A percentile compares a stretch with the other conserved stretches of the same genome.
phyloP scores from a whole-genome alignment of 768 basidiomycete species.

The Mycena crocata region DNA sequence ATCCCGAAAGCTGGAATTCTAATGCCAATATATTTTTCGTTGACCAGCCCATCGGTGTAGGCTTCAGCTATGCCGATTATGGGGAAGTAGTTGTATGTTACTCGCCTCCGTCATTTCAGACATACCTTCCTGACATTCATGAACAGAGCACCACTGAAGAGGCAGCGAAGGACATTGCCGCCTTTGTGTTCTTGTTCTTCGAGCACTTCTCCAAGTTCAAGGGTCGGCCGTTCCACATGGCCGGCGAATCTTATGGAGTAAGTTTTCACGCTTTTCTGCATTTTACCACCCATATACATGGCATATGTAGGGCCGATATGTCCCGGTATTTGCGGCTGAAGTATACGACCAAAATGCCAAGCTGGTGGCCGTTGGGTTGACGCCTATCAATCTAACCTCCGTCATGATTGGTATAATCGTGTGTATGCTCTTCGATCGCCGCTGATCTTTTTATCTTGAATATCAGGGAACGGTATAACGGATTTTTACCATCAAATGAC shows the following conservation, averaged over 20 bases:
- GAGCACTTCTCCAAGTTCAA: slow-evolving; percentile 79
- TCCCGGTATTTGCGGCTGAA: slow-evolving; percentile 61
- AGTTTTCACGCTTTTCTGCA: slow-evolving; percentile 20
- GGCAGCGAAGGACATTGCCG: slow-evolving; percentile 65
- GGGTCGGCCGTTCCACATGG: slow-evolving; percentile 71
- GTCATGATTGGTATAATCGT: slow-evolving; percentile 55
- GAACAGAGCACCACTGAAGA: slow-evolving; percentile 2
- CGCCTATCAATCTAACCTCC: slow-evolving; percentile 61
- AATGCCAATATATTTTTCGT: slow-evolving; percentile 74
- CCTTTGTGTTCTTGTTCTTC: slow-evolving; percentile 79
- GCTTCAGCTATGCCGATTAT: slow-evolving; percentile 73
- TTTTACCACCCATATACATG: neutral
- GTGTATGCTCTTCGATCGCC: no score
- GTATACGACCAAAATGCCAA: slow-evolving; percentile 59
- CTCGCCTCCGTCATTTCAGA: no score
- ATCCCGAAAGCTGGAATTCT: slow-evolving; percentile 76
- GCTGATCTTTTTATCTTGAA: neutral
- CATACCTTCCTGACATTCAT: neutral
- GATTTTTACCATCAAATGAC: slow-evolving; percentile 51
- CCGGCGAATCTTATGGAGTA: slow-evolving; percentile 68
- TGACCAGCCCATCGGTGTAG: slow-evolving; percentile 71
- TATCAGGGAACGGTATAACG: slow-evolving; percentile 55
- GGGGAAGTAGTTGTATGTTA: slow-evolving; percentile 66
- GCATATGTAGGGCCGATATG: slow-evolving; percentile 58
- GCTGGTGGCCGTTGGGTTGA: slow-evolving; percentile 55